Conservation (phyloP, 169 alveolate genomes). For the Plasmodium vivax region DNA sequence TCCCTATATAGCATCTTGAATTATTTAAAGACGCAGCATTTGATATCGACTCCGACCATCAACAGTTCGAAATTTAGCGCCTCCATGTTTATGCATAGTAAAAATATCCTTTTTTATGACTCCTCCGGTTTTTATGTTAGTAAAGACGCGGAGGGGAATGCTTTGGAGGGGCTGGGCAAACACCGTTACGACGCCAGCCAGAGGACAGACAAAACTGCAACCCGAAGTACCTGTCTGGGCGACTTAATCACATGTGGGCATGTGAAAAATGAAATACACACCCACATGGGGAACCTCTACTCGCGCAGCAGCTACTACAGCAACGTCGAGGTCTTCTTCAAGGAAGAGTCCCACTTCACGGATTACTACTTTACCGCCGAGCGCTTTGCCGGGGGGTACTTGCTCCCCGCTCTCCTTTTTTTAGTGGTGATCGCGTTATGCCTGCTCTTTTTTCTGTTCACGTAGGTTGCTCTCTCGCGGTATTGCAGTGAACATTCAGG, state of each 20-base stretch:
- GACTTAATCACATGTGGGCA: constrained; percentile 46
- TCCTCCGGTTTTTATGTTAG: constrained; percentile 10
- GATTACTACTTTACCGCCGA: constrained; percentile 15
- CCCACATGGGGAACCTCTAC: constrained; percentile 33
- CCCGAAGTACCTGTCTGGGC: constrained; percentile 12
- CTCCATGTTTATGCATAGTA: constrained; percentile 52
- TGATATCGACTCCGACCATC: constrained; percentile 38
- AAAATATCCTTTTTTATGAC: constrained; percentile 45
- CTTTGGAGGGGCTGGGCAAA: not conserved
- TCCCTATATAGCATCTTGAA: constrained; percentile 33
- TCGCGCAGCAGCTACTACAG: constrained; percentile 10
- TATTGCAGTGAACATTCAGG: not conserved
- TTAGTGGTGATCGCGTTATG: constrained; percentile 9
- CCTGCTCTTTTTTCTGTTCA: not conserved
- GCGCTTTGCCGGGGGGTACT: not conserved
- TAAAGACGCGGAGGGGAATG: constrained; percentile 9
- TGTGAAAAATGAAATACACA: constrained; percentile 34
- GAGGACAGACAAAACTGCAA: not conserved
- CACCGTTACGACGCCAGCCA: not conserved
- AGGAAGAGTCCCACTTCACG: constrained; percentile 16
- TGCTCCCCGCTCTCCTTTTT: not conserved
- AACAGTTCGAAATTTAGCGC: constrained; percentile 49
- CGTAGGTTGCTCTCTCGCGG: not conserved
- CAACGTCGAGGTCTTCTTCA: not conserved
- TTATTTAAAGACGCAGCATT: constrained; percentile 60